phyloP scores from a whole-genome alignment of 768 basidiomycete genomes.

The Panellus pusillus region DNA sequence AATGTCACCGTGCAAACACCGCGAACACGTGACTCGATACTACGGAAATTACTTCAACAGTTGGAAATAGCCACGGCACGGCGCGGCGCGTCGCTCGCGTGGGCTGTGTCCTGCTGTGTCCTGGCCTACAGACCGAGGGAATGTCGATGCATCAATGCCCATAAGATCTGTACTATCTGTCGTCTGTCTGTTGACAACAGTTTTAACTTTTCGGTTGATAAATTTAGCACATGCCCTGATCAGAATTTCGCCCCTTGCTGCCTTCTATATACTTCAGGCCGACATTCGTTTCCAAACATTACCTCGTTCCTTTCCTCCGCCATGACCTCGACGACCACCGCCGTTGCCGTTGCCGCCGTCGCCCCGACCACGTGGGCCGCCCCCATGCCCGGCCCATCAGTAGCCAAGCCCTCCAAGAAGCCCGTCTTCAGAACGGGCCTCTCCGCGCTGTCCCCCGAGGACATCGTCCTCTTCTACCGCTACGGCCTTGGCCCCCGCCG shows the following conservation, averaged over 20 bases:
- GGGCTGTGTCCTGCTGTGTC: too few relatives aligned
- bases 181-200: too few relatives aligned
- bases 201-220: too few relatives aligned
- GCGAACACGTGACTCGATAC: too few relatives aligned
- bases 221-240: too few relatives aligned
- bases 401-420: constrained; percentile 13
- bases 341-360: background rate
- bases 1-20: too few relatives aligned
- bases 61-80: too few relatives aligned
- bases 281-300: constrained; percentile 15
- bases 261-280: background rate
- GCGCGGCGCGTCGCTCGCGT: too few relatives aligned
- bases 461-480: constrained; percentile 26
- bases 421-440: constrained; percentile 12
- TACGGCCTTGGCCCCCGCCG: constrained; percentile 25
- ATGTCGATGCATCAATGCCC: too few relatives aligned
- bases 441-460: constrained; percentile 21
- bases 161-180: too few relatives aligned
- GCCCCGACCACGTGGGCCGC: constrained; percentile 8
- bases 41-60: too few relatives aligned
- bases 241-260: constrained; percentile 9
- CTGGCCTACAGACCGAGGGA: too few relatives aligned
- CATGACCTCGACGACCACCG: constrained; percentile 12
- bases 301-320: background rate
- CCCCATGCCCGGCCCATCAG: constrained; percentile 1